Conservation (phyloP, 257 asterid genomes). For the Mentha longifolia region DNA sequence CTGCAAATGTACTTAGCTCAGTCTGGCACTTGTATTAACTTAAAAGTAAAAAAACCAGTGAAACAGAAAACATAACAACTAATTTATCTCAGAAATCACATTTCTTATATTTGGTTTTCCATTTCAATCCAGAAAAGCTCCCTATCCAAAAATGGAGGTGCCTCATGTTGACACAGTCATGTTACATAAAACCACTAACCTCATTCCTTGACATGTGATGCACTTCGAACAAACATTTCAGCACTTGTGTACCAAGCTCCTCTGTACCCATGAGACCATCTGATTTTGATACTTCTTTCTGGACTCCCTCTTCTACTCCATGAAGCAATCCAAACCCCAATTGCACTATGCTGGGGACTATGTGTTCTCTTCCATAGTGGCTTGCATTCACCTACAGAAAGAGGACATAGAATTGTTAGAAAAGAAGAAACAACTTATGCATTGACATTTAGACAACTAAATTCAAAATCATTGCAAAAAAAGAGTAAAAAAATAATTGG, state of each 20-base stretch:
- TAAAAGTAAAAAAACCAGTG: not conserved
- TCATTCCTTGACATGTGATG: conserved; percentile 89
- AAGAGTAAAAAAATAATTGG: not conserved
- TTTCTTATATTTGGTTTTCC: not conserved
- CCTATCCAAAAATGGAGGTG: conserved; percentile 7
- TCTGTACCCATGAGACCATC: conserved; percentile 71
- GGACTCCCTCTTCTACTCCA: conserved; percentile 65
- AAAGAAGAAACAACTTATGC: not conserved
- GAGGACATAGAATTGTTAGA: not conserved
- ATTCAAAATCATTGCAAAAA: not conserved
- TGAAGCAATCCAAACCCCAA: conserved; percentile 82
- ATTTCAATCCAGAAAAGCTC: not conserved
- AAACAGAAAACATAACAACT: conserved; percentile 3
- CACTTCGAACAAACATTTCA: conserved; percentile 82
- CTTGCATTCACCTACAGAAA: conserved; percentile 69
- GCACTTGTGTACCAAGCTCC: conserved; percentile 71
- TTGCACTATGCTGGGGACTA: conserved; percentile 80
- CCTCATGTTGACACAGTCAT: conserved; percentile 11
- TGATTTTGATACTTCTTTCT: conserved; percentile 51
- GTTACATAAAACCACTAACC: conserved; percentile 46
- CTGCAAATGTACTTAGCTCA: conserved; percentile 46
- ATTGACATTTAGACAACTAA: not conserved
- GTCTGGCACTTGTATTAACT: conserved; percentile 5
- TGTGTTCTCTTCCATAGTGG: conserved; percentile 81
- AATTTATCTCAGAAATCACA: not conserved